Percentiles rank a stretch among this genome's conserved stretches.
Evolutionary conservation across 495 filamentous ascomycete genomes (phyloP).

Genomic region (Aspergillus biplanus): DNA sequence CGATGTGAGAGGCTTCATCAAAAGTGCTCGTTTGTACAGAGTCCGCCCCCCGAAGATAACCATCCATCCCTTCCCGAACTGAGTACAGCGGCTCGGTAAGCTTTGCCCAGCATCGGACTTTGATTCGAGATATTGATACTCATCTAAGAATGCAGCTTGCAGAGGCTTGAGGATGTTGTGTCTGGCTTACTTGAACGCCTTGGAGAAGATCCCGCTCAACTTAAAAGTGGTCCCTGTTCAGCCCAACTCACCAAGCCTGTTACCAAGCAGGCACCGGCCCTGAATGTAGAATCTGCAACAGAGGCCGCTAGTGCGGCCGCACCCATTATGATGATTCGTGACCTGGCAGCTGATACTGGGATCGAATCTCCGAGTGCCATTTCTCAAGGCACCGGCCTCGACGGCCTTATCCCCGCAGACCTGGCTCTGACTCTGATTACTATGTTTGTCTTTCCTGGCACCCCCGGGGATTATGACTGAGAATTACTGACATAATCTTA

Average conservation of each 20-base stretch:
- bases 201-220: slow-evolving; percentile 25
- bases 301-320: slow-evolving; percentile 31
- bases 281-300: slow-evolving; percentile 13
- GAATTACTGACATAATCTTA: background rate
- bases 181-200: slow-evolving; percentile 38
- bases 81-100: slow-evolving; percentile 10
- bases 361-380: slow-evolving; percentile 29
- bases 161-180: slow-evolving; percentile 40
- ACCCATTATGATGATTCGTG: slow-evolving; percentile 40
- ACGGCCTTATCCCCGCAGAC: slow-evolving; percentile 29
- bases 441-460: slow-evolving; percentile 22
- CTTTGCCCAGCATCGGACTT: background rate
- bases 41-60: slow-evolving; percentile 7
- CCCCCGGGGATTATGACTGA: background rate
- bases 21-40: slow-evolving; percentile 36
- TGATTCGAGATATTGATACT: background rate
- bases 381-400: slow-evolving; percentile 20
- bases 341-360: slow-evolving; percentile 39
- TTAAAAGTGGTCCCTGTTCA: slow-evolving; percentile 7
- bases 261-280: slow-evolving; percentile 9
- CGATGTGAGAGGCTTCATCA: slow-evolving; percentile 44
- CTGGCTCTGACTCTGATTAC: slow-evolving; percentile 28
- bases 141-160: slow-evolving; percentile 27
- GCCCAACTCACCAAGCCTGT: slow-evolving; percentile 11
- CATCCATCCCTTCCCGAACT: slow-evolving; percentile 15